A percentile compares a stretch with the other conserved stretches of the same genome.
Evolutionary conservation across 176 grass and related monocot species (phyloP).

Genomic region (Saccharum spontaneum): DNA sequence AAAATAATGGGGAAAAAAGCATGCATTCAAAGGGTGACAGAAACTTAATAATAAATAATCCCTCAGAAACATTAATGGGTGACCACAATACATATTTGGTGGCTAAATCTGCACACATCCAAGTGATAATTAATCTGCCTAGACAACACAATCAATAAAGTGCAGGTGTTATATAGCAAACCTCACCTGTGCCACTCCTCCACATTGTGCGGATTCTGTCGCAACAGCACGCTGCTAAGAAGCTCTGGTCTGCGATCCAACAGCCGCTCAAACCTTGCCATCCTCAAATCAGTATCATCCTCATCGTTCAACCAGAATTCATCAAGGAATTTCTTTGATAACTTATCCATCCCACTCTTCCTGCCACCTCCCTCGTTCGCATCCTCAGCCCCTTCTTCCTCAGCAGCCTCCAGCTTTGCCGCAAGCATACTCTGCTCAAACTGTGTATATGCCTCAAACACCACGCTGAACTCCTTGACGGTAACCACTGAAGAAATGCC

Average conservation of each 20-base stretch:
- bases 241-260: conserved; percentile 77
- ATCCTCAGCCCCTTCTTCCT: conserved; percentile 47
- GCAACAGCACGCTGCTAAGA: conserved; percentile 76
- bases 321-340: conserved; percentile 57
- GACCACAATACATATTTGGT: neutral
- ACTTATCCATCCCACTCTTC: conserved; percentile 55
- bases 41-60: neutral
- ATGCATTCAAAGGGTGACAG: neutral
- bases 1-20: neutral
- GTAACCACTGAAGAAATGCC: conserved; percentile 68
- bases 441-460: conserved; percentile 77
- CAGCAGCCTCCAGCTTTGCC: conserved; percentile 71
- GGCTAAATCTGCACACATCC: neutral
- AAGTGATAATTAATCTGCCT: conserved; percentile 12
- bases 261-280: conserved; percentile 68
- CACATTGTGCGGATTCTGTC: conserved; percentile 88
- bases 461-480: conserved; percentile 78
- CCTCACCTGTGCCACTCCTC: conserved; percentile 84
- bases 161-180: conserved; percentile 11
- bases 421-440: conserved; percentile 86
- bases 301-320: conserved; percentile 79
- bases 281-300: conserved; percentile 75
- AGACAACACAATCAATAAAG: conserved; percentile 9
- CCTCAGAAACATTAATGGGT: neutral
- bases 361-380: conserved; percentile 28